phyloP scores from a whole-genome alignment of 441 rosid genomes.

The Macaranga tanarius region DNA sequence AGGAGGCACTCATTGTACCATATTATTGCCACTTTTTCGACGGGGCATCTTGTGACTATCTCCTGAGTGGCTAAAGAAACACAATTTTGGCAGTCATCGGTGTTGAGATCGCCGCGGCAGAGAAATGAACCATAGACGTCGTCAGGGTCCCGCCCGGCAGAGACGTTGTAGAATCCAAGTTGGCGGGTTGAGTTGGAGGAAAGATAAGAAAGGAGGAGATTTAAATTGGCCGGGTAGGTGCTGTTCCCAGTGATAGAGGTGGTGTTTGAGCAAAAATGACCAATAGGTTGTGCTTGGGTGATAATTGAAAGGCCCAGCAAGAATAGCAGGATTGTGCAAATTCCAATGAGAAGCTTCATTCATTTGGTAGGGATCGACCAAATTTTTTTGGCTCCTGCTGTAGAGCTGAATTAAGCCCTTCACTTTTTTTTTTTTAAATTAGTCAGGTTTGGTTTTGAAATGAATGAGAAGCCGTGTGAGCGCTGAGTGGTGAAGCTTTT shows the following conservation, averaged over 20 bases:
- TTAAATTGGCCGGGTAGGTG: slow-evolving; percentile 20
- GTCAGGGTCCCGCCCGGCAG: neutral
- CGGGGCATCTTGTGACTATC: slow-evolving; percentile 24
- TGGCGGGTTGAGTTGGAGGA: neutral
- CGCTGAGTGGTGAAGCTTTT: too few species aligned
- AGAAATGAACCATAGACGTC: slow-evolving; percentile 24
- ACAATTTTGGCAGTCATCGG: slow-evolving; percentile 26
- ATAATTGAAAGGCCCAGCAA: neutral
- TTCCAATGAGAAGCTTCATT: neutral
- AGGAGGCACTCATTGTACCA: slow-evolving; percentile 45
- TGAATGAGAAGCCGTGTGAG: too few species aligned
- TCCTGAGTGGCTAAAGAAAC: slow-evolving; percentile 18
- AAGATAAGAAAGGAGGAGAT: slow-evolving; percentile 20
- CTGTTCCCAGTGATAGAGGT: slow-evolving; percentile 11
- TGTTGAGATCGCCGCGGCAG: slow-evolving; percentile 22
- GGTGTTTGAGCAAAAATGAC: neutral
- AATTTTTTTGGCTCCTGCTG: too few species aligned
- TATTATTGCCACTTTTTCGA: slow-evolving; percentile 4
- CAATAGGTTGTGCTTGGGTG: neutral
- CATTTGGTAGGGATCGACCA: neutral
- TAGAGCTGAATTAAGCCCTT: too few species aligned
- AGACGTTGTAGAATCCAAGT: neutral
- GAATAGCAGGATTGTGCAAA: neutral
- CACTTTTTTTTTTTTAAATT: too few species aligned
- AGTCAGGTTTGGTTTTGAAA: too few species aligned